These are phyloP conservation scores for Mucuna pruriens DNA, from an alignment of 306 rosid species.

Conservation along the genomic window DNA sequence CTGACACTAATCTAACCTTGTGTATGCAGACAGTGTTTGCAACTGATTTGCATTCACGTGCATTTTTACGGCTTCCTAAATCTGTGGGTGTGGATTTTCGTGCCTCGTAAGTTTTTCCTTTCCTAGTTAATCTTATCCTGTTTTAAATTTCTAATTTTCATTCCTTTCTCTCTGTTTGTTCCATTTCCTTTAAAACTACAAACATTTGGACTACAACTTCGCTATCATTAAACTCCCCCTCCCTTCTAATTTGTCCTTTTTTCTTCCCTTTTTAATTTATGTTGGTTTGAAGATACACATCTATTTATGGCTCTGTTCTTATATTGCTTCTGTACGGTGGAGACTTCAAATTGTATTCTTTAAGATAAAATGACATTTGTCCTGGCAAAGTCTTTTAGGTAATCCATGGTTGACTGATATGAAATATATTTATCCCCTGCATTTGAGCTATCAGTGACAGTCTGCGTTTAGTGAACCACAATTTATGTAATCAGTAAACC, in stretches of 20 bases:
- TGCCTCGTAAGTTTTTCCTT: conserved; percentile 82
- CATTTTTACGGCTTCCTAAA: conserved; percentile 89
- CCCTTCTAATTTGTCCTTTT: neutral
- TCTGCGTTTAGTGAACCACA: neutral
- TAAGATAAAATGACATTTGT: conserved; percentile 6
- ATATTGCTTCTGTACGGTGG: conserved; percentile 27
- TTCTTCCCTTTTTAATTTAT: neutral
- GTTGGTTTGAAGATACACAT: conserved; percentile 15
- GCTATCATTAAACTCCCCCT: neutral
- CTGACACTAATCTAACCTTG: conserved; percentile 34
- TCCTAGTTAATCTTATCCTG: neutral
- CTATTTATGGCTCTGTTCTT: conserved; percentile 20
- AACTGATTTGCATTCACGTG: conserved; percentile 93
- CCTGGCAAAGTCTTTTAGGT: neutral
- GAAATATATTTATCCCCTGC: conserved; percentile 10
- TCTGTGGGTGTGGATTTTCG: conserved; percentile 97
- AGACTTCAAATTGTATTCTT: neutral
- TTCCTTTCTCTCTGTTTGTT: neutral
- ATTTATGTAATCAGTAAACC: neutral
- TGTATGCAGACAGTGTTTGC: conserved; percentile 89
- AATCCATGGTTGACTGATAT: neutral
- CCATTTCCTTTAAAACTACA: conserved; percentile 15
- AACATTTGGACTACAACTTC: conserved; percentile 1
- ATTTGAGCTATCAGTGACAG: neutral
- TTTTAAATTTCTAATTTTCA: conserved; percentile 1